These are phyloP conservation scores for Saccharomycopsis sp. DNA, from an alignment of 805 yeast species.

Conservation along the genomic window DNA sequence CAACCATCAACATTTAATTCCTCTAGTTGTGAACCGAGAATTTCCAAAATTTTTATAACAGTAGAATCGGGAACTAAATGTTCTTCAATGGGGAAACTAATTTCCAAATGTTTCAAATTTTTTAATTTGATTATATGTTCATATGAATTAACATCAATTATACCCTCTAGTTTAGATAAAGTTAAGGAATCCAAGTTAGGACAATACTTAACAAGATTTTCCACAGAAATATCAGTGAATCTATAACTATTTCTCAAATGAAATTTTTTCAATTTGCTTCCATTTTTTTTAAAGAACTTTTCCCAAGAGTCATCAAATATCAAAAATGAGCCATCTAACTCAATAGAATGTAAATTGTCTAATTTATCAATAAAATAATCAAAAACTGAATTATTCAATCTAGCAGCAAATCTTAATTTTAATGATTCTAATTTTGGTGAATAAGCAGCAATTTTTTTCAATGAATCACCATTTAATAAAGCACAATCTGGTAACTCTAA, in stretches of 20 bases:
- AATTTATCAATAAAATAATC: constrained; percentile 52
- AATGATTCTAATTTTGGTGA: constrained; percentile 65
- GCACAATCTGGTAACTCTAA: constrained; percentile 93
- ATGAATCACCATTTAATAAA: constrained; percentile 52
- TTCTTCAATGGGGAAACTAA: constrained; percentile 59
- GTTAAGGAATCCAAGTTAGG: constrained; percentile 49
- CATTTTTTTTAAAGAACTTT: constrained; percentile 51
- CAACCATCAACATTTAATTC: constrained; percentile 65
- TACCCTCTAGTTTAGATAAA: constrained; percentile 63
- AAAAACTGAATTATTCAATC: constrained; percentile 68
- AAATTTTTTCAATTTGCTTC: constrained; percentile 44
- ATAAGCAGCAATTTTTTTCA: constrained; percentile 59
- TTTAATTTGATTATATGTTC: constrained; percentile 53
- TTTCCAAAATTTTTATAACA: constrained; percentile 47
- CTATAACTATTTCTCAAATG: constrained; percentile 77
- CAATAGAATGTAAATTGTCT: constrained; percentile 38
- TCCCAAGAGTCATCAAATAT: constrained; percentile 73
- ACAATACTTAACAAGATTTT: constrained; percentile 50
- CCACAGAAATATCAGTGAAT: constrained; percentile 56
- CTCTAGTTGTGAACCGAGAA: constrained; percentile 50
- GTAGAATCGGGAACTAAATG: constrained; percentile 60
- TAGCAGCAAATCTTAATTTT: constrained; percentile 87
- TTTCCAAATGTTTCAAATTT: constrained; percentile 45
- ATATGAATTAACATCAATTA: constrained; percentile 46
- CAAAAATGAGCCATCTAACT: constrained; percentile 85